These are phyloP conservation scores for Nicotiana noctiflora DNA, from an alignment of 257 asterid genomes.

Conservation along the genomic window DNA sequence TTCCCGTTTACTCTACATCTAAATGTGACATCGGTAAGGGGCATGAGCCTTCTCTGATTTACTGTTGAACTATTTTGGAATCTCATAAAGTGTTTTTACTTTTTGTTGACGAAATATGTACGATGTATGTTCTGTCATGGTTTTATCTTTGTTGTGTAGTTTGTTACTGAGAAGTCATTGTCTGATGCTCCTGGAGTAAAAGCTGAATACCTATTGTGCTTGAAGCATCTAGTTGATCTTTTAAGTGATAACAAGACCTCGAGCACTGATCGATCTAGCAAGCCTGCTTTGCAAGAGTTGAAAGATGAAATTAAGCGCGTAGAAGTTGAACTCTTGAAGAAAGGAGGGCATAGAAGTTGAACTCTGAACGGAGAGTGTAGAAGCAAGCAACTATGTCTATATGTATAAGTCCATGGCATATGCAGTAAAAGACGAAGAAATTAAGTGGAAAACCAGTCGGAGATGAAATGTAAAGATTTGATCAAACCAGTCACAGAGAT, in stretches of 20 bases:
- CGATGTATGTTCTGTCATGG: not conserved
- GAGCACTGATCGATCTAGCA: conserved; percentile 14
- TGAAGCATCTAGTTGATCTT: conserved; percentile 36
- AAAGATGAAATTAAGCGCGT: conserved; percentile 44
- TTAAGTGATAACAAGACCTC: conserved; percentile 11
- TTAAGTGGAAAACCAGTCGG: not conserved
- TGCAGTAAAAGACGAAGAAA: not conserved
- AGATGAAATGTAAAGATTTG: not conserved
- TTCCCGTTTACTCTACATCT: not conserved
- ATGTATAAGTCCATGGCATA: not conserved
- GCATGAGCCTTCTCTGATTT: not conserved
- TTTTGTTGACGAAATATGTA: not conserved
- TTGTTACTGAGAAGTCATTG: conserved; percentile 26
- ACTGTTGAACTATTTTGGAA: not conserved
- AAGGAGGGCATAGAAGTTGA: conserved; percentile 24
- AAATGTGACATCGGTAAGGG: not conserved
- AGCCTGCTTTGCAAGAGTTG: conserved; percentile 25
- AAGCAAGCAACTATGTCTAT: not conserved
- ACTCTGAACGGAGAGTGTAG: conserved; percentile 13
- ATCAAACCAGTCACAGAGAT: not conserved
- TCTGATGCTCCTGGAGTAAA: conserved; percentile 45
- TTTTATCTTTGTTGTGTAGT: conserved; percentile 34
- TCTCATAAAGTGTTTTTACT: not conserved
- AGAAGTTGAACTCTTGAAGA: conserved; percentile 33
- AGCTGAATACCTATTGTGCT: conserved; percentile 61